Evolutionary conservation across 139 green algal genomes (phyloP).

Genomic region (Chlorella sp.): DNA sequence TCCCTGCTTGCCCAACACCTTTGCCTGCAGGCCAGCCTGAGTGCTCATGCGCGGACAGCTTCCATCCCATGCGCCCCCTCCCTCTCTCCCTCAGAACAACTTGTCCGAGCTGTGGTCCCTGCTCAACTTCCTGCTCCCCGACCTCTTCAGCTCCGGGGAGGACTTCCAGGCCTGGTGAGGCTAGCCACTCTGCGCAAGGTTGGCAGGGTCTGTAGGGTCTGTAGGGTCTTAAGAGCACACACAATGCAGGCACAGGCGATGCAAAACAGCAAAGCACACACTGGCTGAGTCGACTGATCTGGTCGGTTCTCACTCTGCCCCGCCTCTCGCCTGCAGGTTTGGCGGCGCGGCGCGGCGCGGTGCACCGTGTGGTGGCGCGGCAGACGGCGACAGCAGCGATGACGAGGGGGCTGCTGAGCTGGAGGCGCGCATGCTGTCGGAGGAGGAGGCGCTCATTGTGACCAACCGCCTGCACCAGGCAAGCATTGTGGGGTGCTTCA

Average conservation of each 20-base stretch:
- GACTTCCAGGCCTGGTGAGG: conserved; percentile 81
- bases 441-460: conserved; percentile 93
- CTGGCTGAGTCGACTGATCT: background rate
- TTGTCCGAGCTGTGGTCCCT: conserved; percentile 92
- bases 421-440: conserved; percentile 57
- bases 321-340: conserved; percentile 26
- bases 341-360: conserved; percentile 15
- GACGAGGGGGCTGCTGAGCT: conserved; percentile 29
- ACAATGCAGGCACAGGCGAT: background rate
- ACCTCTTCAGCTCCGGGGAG: conserved; percentile 76
- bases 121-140: conserved; percentile 95
- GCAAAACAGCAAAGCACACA: too few species aligned
- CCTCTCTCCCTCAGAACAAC: conserved; percentile 50
- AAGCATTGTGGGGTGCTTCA: too few species aligned
- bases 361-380: background rate
- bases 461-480: conserved; percentile 87
- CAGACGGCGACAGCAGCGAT: conserved; percentile 4
- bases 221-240: background rate
- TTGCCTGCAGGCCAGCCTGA: too few species aligned
- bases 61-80: too few species aligned
- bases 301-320: background rate
- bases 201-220: background rate
- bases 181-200: too few species aligned
- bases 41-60: too few species aligned
- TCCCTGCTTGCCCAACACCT: too few species aligned